Base-by-base conservation (phyloP, 1,284 basidiomycete genomes). In the Neonothopanus nambi region DNA sequence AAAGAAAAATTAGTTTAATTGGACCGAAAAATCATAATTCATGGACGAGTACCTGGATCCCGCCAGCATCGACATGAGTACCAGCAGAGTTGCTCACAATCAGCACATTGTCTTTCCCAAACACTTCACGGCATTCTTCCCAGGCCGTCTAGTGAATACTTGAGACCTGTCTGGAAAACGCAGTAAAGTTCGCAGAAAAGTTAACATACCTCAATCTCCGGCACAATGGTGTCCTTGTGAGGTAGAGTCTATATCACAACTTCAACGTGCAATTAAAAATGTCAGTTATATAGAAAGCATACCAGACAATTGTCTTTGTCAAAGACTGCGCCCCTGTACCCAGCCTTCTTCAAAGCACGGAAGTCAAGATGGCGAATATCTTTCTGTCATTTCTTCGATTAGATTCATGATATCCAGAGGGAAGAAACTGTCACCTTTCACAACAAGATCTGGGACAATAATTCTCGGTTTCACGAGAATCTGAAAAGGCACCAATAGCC, bases 231-330 rank as follows among this genome's bases (percentile, higher is more conserved):
- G 63, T 95, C 93, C 48, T 77, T 68, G 65, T 91, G 74, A 0
- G 93, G 93, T 28, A 85, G 64, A 1, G 92, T 95, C 92, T 94
- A 57, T 4, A 40, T 5, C 20, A 5, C 13, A 26, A 6, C 15
- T 43, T 18, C 2, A 5, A 47, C 59, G 35, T 36, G 5, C 23
- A 15, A 41, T 56, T 7, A 9, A 8, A 47, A 1, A 18, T 11
- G 46, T 15, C 51, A 24, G 48, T 11, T 44, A n/a, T 37, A 18
- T 6, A 28, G 37, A 42, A 20, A 28, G 72, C 85, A 35, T 63
- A 93, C 94, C 61, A 98, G 70, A 66, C 96, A 98, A 62, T 99
- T 98, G 69, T 99, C 96, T 74, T 98, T 98, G 81, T 98, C 96
- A 61, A 98, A 89, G 0, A 99, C 87, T 11, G 91, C 89, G 30